Evolutionary conservation across 2,329 filamentous ascomycete species (phyloP).

Genomic region (Fusarium chlamydosporum): DNA sequence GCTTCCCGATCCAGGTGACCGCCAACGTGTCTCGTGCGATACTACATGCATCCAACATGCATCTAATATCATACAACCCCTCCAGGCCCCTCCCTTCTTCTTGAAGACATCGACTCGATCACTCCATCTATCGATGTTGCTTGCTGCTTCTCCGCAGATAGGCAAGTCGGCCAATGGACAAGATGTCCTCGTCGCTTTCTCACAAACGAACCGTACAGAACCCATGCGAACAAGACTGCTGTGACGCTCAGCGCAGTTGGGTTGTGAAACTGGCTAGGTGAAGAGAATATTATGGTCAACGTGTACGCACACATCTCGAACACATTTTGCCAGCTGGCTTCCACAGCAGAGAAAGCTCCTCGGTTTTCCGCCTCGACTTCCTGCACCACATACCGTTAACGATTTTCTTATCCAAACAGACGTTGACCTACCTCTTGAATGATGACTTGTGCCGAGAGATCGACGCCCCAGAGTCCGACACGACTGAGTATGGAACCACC

Average conservation of each 20-base stretch:
- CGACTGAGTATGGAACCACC: slow-evolving; percentile 68
- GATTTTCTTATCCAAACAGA: background rate
- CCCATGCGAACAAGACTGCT: slow-evolving; percentile 60
- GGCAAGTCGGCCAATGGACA: slow-evolving; percentile 52
- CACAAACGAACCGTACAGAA: slow-evolving; percentile 53
- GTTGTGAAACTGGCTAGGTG: slow-evolving; percentile 74
- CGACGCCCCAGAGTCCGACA: slow-evolving; percentile 73
- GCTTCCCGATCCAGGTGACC: slow-evolving; percentile 48
- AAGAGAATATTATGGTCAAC: slow-evolving; percentile 74
- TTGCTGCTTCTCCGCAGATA: slow-evolving; percentile 48
- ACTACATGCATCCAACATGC: slow-evolving; percentile 10
- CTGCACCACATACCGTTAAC: slow-evolving; percentile 53
- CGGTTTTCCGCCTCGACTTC: slow-evolving; percentile 68
- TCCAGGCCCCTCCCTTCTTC: slow-evolving; percentile 44
- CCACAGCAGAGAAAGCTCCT: slow-evolving; percentile 77
- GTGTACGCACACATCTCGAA: slow-evolving; percentile 78
- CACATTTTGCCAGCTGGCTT: slow-evolving; percentile 76
- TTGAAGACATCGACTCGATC: slow-evolving; percentile 37
- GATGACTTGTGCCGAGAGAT: slow-evolving; percentile 71
- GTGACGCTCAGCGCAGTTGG: slow-evolving; percentile 71
- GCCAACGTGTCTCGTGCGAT: slow-evolving; percentile 45
- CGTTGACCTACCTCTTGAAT: slow-evolving; percentile 67
- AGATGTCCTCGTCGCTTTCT: slow-evolving; percentile 53
- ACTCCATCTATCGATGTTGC: slow-evolving; percentile 43
- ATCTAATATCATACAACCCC: slow-evolving; percentile 27